Base-by-base conservation (phyloP, 1,284 basidiomycete genomes). In the Waitea zeae region DNA sequence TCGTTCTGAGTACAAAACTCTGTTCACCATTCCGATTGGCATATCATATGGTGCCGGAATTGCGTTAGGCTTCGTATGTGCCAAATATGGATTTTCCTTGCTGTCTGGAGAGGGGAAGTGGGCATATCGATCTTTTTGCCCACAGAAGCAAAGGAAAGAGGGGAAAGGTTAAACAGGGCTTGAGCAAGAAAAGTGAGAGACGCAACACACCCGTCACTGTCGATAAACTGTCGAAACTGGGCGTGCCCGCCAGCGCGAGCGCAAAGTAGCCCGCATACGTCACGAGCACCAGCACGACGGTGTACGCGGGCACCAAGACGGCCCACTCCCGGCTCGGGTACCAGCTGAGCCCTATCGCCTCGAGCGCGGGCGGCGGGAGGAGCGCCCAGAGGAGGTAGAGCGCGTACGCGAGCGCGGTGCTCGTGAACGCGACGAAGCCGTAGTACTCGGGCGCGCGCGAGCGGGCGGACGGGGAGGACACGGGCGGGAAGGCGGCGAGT, bases 261-360 rank as follows among this genome's bases (percentile, higher is more conserved):
- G 77, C 70, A 42, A 77, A 76, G 49, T 90, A 89, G 2, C 66
- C 61, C 49, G 74, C 69, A 53, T 89, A 90, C 2, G 82, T 76
- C 37, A 83, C 61, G 30, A 89, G 64, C 30, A 78, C 67, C 11
- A 80, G 44, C 30, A 88, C 54, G 43, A 84, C 62, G 11, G 79
- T 65, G 57, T 78, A 90, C 12, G 83, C 72, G 17, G 87, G 87
- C n/a, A 90, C 51, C 20, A 90, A 65, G 18, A 89, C 46, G 14
- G 82, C 68, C 86, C 87, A 90, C 62, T 90, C 83, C 87, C 84
- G 63, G 48, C 64, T 83, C n/a, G 87, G 87, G 51, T 89, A 87
- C 86, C 86, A 90, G 4, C 67, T 60, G 40, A 88, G 67, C 12
- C 84, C 83, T 12, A 71, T 49, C 48, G 56, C 58, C 34, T 67